Evolutionary conservation across 2,329 filamentous ascomycete genomes (phyloP).

Genomic region (Fusarium paranaense): DNA sequence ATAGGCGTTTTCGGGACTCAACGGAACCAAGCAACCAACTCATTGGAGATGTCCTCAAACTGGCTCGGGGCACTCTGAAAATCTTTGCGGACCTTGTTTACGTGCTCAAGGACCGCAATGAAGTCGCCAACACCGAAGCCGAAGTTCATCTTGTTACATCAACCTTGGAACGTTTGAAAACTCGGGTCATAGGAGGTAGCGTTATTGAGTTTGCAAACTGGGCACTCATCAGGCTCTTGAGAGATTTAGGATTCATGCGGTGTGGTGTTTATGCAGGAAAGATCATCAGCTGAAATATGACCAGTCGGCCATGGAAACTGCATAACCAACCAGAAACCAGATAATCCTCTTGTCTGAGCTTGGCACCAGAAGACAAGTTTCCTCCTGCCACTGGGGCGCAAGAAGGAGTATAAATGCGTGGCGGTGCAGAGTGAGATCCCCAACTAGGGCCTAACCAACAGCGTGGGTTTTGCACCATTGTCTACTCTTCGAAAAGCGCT

Average conservation of each 20-base stretch:
- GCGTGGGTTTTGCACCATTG: not conserved
- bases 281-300: not conserved
- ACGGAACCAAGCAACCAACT: not conserved
- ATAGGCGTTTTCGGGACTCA: not conserved
- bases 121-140: not conserved
- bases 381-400: not conserved
- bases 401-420: not conserved
- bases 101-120: not conserved
- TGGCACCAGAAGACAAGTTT: not conserved
- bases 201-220: not conserved
- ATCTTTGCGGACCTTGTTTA: not conserved
- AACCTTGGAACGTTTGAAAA: not conserved
- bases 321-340: not conserved
- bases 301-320: not conserved
- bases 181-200: not conserved
- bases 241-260: not conserved
- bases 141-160: not conserved
- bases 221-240: not conserved
- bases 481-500: not conserved
- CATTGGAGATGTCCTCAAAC: not conserved
- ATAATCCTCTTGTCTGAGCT: not conserved
- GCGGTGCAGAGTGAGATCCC: not conserved
- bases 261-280: not conserved
- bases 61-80: not conserved
- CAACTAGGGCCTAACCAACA: not conserved